These are phyloP conservation scores for Stereocaulon alpinum DNA, from an alignment of 495 filamentous ascomycete genomes.

Conservation along the genomic window DNA sequence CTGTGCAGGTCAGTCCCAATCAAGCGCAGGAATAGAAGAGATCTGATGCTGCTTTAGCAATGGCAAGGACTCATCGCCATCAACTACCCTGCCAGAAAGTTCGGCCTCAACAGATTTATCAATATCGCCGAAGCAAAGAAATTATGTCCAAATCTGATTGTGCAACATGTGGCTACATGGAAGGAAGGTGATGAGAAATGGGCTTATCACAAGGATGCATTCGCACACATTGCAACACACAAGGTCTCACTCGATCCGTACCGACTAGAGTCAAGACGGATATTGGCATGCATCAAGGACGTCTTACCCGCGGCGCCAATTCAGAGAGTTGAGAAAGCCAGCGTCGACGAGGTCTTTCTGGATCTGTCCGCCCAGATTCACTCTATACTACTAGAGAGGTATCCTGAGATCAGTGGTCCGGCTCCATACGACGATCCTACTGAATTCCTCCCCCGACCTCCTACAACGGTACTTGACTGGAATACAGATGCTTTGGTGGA, in stretches of 20 bases:
- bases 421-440: constrained; percentile 60
- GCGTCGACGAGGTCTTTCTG: constrained; percentile 85
- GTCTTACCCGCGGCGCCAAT: constrained; percentile 46
- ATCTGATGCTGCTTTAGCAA: constrained; percentile 20
- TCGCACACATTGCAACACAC: constrained; percentile 63
- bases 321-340: constrained; percentile 80
- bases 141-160: constrained; percentile 69
- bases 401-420: constrained; percentile 57
- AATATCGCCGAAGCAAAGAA: constrained; percentile 76
- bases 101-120: constrained; percentile 65
- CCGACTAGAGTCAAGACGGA: constrained; percentile 71
- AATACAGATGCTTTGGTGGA: constrained; percentile 67
- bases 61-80: constrained; percentile 82
- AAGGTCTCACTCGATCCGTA: constrained; percentile 95
- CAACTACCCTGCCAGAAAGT: constrained; percentile 83
- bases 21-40: background rate
- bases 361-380: constrained; percentile 81
- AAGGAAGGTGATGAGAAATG: constrained; percentile 81
- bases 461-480: constrained; percentile 72
- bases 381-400: constrained; percentile 61
- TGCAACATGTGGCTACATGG: constrained; percentile 94
- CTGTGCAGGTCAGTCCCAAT: constrained; percentile 57
- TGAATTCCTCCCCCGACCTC: constrained; percentile 61
- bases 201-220: constrained; percentile 79
- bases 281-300: constrained; percentile 72